These are phyloP conservation scores for Aspergillus quadrilineatus DNA, from an alignment of 2,329 filamentous ascomycete species.

Conservation along the genomic window DNA sequence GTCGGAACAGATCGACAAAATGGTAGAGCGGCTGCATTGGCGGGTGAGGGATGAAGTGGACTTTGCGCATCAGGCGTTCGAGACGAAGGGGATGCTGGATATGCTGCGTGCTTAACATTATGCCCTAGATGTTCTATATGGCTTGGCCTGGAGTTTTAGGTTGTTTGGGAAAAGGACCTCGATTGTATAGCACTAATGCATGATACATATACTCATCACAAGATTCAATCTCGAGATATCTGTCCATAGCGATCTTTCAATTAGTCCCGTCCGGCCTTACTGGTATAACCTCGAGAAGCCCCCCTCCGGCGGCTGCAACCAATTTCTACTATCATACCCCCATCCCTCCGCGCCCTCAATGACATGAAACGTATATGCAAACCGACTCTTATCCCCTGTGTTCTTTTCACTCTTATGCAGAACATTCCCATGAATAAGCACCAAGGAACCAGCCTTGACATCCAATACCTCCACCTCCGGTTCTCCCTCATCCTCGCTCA, in stretches of 20 bases:
- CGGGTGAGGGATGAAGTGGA: constrained; percentile 76
- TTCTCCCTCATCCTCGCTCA: constrained; percentile 38
- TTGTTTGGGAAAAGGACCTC: constrained; percentile 6
- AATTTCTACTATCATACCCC: constrained; percentile 82
- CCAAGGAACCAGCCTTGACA: constrained; percentile 85
- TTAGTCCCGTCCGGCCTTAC: neutral
- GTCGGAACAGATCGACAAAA: constrained; percentile 68
- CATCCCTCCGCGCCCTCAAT: constrained; percentile 73
- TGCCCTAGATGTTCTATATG: neutral
- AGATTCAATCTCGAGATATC: neutral
- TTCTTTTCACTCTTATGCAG: constrained; percentile 97
- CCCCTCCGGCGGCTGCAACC: constrained; percentile 82
- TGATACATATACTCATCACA: neutral
- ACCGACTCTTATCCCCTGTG: constrained; percentile 76
- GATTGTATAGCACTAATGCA: constrained; percentile 12
- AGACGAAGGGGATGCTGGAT: constrained; percentile 85
- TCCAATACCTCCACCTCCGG: constrained; percentile 67
- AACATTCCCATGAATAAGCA: constrained; percentile 93
- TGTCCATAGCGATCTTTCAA: neutral
- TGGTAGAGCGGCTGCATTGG: constrained; percentile 67
- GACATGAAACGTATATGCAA: constrained; percentile 96
- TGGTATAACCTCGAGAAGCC: constrained; percentile 71
- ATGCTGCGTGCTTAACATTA: constrained; percentile 52
- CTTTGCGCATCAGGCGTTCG: constrained; percentile 76
- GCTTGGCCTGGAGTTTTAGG: constrained; percentile 10